Evolutionary conservation across 345 rosid species (phyloP).

Genomic region (Mercurialis annua): DNA sequence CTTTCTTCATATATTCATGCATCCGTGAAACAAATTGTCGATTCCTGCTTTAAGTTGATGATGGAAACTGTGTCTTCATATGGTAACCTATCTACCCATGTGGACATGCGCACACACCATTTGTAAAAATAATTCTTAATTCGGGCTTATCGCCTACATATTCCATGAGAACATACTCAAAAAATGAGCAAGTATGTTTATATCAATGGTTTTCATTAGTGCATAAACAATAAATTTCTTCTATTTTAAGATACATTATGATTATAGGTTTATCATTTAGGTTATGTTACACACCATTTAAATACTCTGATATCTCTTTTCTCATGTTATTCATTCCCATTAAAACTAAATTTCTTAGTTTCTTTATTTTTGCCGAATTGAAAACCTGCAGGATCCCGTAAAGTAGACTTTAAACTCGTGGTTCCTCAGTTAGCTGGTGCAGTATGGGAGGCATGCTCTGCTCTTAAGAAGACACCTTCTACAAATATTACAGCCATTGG

Average conservation of each 20-base stretch:
- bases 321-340: neutral
- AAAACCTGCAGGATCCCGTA: constrained; percentile 44
- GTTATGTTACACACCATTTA: neutral
- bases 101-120: neutral
- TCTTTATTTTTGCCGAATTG: neutral
- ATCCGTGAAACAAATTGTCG: constrained; percentile 68
- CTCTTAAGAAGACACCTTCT: constrained; percentile 76
- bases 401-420: constrained; percentile 36
- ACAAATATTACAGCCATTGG: constrained; percentile 77
- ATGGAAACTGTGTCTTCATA: constrained; percentile 61
- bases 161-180: neutral
- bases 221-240: neutral
- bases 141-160: neutral
- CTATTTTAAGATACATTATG: neutral
- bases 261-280: neutral
- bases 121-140: neutral
- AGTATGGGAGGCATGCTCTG: constrained; percentile 84
- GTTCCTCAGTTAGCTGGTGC: constrained; percentile 70
- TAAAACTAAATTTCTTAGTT: neutral
- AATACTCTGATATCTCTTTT: neutral
- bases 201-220: neutral
- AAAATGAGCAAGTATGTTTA: neutral
- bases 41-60: constrained; percentile 80
- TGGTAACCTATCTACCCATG: constrained; percentile 34
- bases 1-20: constrained; percentile 57